Conservation (phyloP, 176 grass and related monocot genomes). For the Puccinellia tenuiflora region DNA sequence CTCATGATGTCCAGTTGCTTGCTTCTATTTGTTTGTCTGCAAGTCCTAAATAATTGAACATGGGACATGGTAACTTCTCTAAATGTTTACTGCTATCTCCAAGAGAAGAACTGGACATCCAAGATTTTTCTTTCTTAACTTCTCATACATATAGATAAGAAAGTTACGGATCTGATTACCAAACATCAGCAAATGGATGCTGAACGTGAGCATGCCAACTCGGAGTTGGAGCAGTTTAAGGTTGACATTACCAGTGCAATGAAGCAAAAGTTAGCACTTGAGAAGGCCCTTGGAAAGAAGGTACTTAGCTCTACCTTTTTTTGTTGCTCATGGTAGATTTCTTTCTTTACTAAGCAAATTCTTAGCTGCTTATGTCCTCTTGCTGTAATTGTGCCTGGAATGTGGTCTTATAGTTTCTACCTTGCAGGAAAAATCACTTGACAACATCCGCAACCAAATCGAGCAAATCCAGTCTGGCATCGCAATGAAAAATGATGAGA, state of each 20-base stretch:
- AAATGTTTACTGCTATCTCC: slow-evolving; percentile 15
- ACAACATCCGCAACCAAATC: slow-evolving; percentile 87
- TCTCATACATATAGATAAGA: slow-evolving; percentile 87
- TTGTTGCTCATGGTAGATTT: slow-evolving; percentile 4
- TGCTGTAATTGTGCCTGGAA: neutral
- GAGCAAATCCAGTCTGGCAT: slow-evolving; percentile 93
- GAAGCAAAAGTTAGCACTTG: slow-evolving; percentile 68
- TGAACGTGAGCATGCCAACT: slow-evolving; percentile 76
- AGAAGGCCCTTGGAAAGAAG: slow-evolving; percentile 88
- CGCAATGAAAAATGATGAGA: slow-evolving; percentile 93
- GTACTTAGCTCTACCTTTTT: slow-evolving; percentile 33
- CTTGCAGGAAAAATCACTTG: slow-evolving; percentile 89
- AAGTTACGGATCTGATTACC: slow-evolving; percentile 84
- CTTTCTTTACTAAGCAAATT: neutral
- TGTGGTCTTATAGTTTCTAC: slow-evolving; percentile 10
- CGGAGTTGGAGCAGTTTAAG: slow-evolving; percentile 69
- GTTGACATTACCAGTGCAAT: slow-evolving; percentile 59
- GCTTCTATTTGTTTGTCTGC: slow-evolving; percentile 2
- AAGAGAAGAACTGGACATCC: neutral
- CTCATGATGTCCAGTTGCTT: neutral
- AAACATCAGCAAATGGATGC: slow-evolving; percentile 96
- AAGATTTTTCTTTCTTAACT: slow-evolving; percentile 67
- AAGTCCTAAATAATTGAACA: slow-evolving; percentile 19
- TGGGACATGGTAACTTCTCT: neutral
- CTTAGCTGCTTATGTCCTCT: neutral